These are phyloP conservation scores for Sambucus nigra DNA, from an alignment of 129 eudicot species.

Conservation along the genomic window DNA sequence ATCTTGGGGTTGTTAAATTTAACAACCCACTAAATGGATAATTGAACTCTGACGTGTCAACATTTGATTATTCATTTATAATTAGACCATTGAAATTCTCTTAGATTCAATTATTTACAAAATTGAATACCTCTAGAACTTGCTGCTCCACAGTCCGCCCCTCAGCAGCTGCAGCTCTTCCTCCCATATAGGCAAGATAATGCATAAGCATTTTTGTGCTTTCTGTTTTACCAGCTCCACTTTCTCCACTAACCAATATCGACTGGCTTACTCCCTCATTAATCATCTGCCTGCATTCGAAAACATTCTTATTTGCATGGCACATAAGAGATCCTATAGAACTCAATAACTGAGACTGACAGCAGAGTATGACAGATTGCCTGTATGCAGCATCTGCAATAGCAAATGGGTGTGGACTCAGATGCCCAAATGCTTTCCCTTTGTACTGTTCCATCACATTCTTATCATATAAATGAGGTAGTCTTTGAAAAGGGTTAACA, in stretches of 20 bases:
- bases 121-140: constrained; percentile 43
- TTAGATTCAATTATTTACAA: no score
- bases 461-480: constrained; percentile 61
- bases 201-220: constrained; percentile 86
- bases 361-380: constrained; percentile 21
- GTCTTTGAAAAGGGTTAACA: constrained; percentile 78
- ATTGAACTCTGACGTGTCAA: no score
- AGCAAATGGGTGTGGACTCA: constrained; percentile 95
- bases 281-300: not conserved
- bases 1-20: no score
- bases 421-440: constrained; percentile 68
- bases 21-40: no score
- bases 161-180: constrained; percentile 53
- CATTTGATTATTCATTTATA: no score
- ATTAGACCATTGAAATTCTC: no score
- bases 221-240: constrained; percentile 98
- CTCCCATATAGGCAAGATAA: constrained; percentile 92
- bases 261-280: constrained; percentile 73
- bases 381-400: constrained; percentile 91
- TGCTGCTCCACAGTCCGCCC: constrained; percentile 76
- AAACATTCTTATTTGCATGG: not conserved
- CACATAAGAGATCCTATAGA: not conserved
- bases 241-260: constrained; percentile 94
- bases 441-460: constrained; percentile 66
- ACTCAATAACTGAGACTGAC: not conserved